Percentiles rank a stretch among this genome's conserved stretches.
Conservation (phyloP, 257 asterid genomes). For the Salvia rosmarinus region DNA sequence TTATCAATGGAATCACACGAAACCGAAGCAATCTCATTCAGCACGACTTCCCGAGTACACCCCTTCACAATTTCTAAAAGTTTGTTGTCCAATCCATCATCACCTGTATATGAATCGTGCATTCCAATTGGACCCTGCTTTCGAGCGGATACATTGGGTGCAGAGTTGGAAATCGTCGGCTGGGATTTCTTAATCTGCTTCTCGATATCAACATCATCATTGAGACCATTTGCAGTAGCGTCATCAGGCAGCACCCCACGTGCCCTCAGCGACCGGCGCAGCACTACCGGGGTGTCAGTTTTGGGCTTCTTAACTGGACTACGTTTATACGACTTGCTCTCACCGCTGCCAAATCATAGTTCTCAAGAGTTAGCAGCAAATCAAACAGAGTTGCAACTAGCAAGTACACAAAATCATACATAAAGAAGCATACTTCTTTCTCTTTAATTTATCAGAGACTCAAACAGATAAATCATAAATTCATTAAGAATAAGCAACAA, state of each 20-base stretch:
- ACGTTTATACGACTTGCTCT: conserved; percentile 57
- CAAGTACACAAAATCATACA: too few species aligned
- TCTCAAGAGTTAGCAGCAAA: conserved; percentile 6
- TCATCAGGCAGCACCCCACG: conserved; percentile 84
- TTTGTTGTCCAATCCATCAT: conserved; percentile 45
- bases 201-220: conserved; percentile 48
- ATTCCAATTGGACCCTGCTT: conserved; percentile 57
- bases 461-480: too few species aligned
- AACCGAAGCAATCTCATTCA: conserved; percentile 31
- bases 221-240: conserved; percentile 58
- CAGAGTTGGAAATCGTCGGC: conserved; percentile 17
- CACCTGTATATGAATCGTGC: conserved; percentile 60
- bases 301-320: conserved; percentile 67
- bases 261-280: conserved; percentile 88
- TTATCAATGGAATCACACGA: conserved; percentile 23
- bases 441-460: too few species aligned
- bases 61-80: conserved; percentile 44
- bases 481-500: conserved; percentile 5
- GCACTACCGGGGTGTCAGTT: conserved; percentile 60
- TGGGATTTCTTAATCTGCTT: conserved; percentile 26
- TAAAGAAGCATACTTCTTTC: background rate
- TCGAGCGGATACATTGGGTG: conserved; percentile 26
- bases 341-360: conserved; percentile 47
- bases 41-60: conserved; percentile 32
- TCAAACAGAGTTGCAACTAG: too few species aligned